phyloP scores from a whole-genome alignment of 495 filamentous ascomycete species.

The Parmelia sp. region DNA sequence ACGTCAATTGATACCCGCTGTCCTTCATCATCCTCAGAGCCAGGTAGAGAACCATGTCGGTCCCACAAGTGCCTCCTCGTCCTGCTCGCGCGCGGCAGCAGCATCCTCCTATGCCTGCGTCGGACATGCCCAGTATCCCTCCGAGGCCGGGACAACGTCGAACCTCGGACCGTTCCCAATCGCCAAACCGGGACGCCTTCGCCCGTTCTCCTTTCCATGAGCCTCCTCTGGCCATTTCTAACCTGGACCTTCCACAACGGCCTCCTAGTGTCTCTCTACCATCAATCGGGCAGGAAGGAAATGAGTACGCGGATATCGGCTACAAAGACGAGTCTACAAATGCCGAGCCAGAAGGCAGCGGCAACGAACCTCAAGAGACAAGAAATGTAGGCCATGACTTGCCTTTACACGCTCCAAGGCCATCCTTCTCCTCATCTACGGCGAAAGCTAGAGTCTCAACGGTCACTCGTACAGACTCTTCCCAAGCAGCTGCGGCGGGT shows the following conservation, averaged over 20 bases:
- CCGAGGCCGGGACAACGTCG: conserved; percentile 58
- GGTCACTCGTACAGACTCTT: conserved; percentile 85
- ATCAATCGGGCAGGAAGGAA: conserved; percentile 81
- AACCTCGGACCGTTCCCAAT: conserved; percentile 67
- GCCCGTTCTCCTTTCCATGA: conserved; percentile 84
- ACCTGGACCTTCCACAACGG: conserved; percentile 48
- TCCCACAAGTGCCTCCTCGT: conserved; percentile 46
- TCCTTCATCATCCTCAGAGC: not conserved
- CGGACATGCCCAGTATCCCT: conserved; percentile 49
- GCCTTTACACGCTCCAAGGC: conserved; percentile 85
- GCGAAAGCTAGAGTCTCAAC: conserved; percentile 72
- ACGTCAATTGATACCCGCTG: conserved; percentile 1
- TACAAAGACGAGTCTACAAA: conserved; percentile 30
- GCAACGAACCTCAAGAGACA: conserved; percentile 54
- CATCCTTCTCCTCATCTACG: conserved; percentile 67
- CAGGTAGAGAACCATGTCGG: conserved; percentile 34
- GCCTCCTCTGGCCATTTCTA: conserved; percentile 37
- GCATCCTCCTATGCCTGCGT: conserved; percentile 28
- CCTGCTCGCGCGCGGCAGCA: conserved; percentile 44
- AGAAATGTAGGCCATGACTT: conserved; percentile 73
- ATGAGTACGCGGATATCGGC: conserved; percentile 68
- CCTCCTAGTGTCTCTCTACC: conserved; percentile 76
- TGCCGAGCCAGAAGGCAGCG: conserved; percentile 39
- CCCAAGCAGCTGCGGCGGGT: conserved; percentile 72
- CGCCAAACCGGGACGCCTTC: conserved; percentile 69